Evolutionary conservation across 345 rosid genomes (phyloP), one percentile per base, ranked within the genome.

Genomic region (Brassica nigra): DNA sequence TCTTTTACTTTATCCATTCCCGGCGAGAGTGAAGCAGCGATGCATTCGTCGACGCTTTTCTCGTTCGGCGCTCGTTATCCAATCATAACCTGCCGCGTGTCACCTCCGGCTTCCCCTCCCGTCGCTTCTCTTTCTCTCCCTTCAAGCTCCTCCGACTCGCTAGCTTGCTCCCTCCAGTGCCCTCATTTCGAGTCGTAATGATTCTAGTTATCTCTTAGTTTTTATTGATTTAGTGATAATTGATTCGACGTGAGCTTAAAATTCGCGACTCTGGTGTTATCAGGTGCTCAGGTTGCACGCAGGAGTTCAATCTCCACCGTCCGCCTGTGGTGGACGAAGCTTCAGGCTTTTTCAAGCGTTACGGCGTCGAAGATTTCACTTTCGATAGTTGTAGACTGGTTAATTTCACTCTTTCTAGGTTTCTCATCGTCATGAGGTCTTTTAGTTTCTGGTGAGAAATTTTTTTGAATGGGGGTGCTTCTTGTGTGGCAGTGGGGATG

Each of bases 231-330:
- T 36, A 1, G 36, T 34, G 28, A 5, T 18, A 66, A 44, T 77
- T n/a, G 44, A 6, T 66, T 71, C 62, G 33, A 12, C 8, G 36
- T 4, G 66, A 30, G 37, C 20, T 62, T 12, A 30, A 30, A 55
- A 6, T 65, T 15, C 37, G 2, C 2, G 8, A 62, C 39, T 73
- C 59, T 54, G 34, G 2, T n/a, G 33, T 55, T 28, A 37, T 23
- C 85, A 95, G 99, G 72, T 94, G 99, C 84, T 92, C 99, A 9
- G 99, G 99, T 4, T 95, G 99, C 75, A 86, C 91, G 20, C 99
- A 95, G 55, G 97, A 92, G 87, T 79, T 88, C 74, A 84, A 89
- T 87, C 97, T 92, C 80, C 88, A 92, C 52, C 97, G 89, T 75
- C 99, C 97, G 14, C 0, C 70, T 57, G 82, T 88, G 14, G 89